These are phyloP conservation scores for Anethum foeniculum DNA, from an alignment of 140 eudicot species.

Conservation along the genomic window DNA sequence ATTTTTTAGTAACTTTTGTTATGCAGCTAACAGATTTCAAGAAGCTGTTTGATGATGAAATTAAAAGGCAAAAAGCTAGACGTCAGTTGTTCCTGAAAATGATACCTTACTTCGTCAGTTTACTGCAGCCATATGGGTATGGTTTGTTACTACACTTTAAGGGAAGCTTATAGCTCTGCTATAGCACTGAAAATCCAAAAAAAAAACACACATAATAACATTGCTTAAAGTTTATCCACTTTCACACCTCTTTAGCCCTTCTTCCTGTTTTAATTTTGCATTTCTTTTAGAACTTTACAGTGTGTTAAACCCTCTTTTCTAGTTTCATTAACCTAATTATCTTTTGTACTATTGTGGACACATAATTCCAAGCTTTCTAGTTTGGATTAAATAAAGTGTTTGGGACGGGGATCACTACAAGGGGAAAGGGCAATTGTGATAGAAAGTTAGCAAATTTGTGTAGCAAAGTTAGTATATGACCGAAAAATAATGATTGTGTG, in stretches of 20 bases:
- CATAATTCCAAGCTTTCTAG: neutral
- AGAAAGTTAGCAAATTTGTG: too few species aligned
- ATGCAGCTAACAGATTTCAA: constrained; percentile 63
- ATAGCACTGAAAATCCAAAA: neutral
- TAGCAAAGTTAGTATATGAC: too few species aligned
- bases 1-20: neutral
- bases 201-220: neutral
- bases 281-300: neutral
- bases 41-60: constrained; percentile 55
- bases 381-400: neutral
- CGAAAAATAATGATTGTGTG: too few species aligned
- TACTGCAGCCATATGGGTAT: constrained; percentile 84
- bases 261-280: neutral
- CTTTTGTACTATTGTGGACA: neutral
- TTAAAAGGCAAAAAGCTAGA: constrained; percentile 36
- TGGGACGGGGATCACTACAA: too few species aligned
- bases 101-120: constrained; percentile 58
- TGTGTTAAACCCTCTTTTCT: neutral
- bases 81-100: constrained; percentile 41
- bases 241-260: neutral
- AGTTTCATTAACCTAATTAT: neutral
- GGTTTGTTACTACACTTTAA: constrained; percentile 4
- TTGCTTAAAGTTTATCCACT: neutral
- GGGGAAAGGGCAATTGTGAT: too few species aligned
- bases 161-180: constrained; percentile 2